Evolutionary conservation across 495 filamentous ascomycete genomes (phyloP).

Genomic region (Trichoderma asperelloides): DNA sequence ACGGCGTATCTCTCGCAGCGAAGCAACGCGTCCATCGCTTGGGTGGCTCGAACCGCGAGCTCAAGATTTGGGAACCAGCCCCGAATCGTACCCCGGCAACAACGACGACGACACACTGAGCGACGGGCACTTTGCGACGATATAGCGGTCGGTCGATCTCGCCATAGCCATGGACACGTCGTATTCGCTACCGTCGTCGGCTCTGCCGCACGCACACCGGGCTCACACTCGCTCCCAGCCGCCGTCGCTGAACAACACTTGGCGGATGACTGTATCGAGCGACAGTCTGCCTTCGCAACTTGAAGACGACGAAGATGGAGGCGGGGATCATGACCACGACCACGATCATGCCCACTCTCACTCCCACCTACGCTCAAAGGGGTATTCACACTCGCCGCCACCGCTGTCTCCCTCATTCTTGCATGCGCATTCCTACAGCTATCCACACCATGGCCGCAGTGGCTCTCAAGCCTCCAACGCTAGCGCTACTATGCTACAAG

Average conservation of each 20-base stretch:
- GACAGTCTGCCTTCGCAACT: conserved; percentile 20
- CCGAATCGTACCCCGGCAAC: background rate
- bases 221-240: conserved; percentile 30
- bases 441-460: conserved; percentile 1
- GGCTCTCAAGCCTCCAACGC: conserved; percentile 16
- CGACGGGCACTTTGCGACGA: background rate
- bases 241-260: background rate
- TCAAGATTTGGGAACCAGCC: background rate
- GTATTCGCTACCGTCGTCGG: conserved; percentile 18
- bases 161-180: conserved; percentile 34
- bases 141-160: background rate
- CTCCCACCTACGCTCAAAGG: conserved; percentile 27
- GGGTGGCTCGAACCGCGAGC: background rate
- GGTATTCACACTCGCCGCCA: conserved; percentile 26
- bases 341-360: conserved; percentile 26
- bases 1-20: background rate
- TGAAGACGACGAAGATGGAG: conserved; percentile 14
- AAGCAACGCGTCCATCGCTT: background rate
- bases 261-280: conserved; percentile 13
- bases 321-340: conserved; percentile 19
- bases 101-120: background rate
- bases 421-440: conserved; percentile 12
- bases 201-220: conserved; percentile 25
- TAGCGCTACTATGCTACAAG: conserved; percentile 5
- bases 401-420: conserved; percentile 16